phyloP scores from a whole-genome alignment of 768 basidiomycete genomes.

The Porphyrellus cyaneotinctus region DNA sequence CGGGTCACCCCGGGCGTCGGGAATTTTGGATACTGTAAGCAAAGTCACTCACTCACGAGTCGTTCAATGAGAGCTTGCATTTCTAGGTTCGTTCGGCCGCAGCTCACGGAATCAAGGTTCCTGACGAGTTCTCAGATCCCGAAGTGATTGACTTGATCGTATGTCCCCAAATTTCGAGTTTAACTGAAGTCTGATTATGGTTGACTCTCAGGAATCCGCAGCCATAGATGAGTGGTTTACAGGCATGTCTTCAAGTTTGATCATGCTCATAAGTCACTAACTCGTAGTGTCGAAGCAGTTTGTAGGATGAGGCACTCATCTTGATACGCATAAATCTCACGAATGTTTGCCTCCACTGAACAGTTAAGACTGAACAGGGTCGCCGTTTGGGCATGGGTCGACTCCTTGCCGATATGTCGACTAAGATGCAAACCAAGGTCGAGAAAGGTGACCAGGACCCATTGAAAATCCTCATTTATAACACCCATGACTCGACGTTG shows the following conservation, averaged over 20 bases:
- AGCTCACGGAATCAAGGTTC: constrained; percentile 69
- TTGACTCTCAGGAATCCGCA: constrained; percentile 53
- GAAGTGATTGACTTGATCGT: constrained; percentile 57
- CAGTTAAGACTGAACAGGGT: constrained; percentile 73
- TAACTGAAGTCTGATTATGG: not conserved
- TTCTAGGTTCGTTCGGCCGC: constrained; percentile 59
- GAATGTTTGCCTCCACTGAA: constrained; percentile 10
- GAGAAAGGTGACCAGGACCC: constrained; percentile 42
- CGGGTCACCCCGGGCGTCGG: constrained; percentile 70
- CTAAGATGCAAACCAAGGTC: constrained; percentile 59
- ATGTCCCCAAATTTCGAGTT: constrained; percentile 10
- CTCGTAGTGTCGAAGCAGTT: constrained; percentile 13
- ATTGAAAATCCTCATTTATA: constrained; percentile 63
- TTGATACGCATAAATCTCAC: not conserved
- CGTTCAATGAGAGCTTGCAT: not conserved
- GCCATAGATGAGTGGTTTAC: constrained; percentile 79
- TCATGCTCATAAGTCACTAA: not conserved
- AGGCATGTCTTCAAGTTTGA: constrained; percentile 33
- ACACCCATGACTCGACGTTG: constrained; percentile 69
- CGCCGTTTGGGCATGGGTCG: constrained; percentile 74
- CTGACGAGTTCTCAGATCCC: constrained; percentile 67
- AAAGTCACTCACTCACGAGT: not conserved
- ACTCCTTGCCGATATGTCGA: constrained; percentile 59
- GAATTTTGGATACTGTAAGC: constrained; percentile 66
- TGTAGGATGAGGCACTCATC: constrained; percentile 16